A percentile compares a stretch with the other conserved stretches of the same genome.
Conservation (phyloP, 179 eudicot species). For the Corrigiola litoralis region DNA sequence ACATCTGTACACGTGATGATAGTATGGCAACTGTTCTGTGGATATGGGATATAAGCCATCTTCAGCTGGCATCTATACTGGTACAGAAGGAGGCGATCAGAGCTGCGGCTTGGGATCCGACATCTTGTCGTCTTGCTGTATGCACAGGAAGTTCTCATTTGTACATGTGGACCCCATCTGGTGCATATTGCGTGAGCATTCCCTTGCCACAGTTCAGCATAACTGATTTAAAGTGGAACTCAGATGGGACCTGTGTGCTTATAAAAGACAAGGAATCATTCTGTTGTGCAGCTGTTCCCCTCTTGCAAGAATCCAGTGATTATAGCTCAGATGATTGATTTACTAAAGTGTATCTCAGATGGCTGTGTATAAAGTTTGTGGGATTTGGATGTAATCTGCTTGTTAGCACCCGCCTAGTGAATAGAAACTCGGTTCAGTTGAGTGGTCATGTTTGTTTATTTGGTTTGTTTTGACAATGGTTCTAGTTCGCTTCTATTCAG, state of each 20-base stretch:
- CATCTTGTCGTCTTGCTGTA: constrained; percentile 63
- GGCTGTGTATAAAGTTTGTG: background rate
- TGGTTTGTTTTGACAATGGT: too few relatives aligned
- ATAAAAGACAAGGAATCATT: constrained; percentile 86
- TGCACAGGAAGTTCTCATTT: constrained; percentile 86
- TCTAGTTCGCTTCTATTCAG: too few relatives aligned
- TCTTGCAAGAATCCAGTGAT: constrained; percentile 70
- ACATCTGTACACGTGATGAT: constrained; percentile 84
- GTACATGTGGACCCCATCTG: constrained; percentile 95
- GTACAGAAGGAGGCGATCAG: constrained; percentile 83
- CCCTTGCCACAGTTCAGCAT: constrained; percentile 69
- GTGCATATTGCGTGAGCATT: constrained; percentile 74
- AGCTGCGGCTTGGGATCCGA: constrained; percentile 90
- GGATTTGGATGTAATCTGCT: background rate
- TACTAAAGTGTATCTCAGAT: too few relatives aligned
- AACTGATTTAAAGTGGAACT: constrained; percentile 81
- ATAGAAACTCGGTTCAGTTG: too few relatives aligned
- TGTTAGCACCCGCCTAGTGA: background rate
- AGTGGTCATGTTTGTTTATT: too few relatives aligned
- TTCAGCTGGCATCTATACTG: constrained; percentile 82
- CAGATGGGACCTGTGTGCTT: constrained; percentile 74
- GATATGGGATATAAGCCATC: constrained; percentile 86
- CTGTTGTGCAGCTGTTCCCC: constrained; percentile 80
- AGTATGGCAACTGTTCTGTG: constrained; percentile 81
- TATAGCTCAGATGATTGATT: constrained; percentile 71